Evolutionary conservation across 1,284 basidiomycete genomes (phyloP), one percentile per base, ranked within the genome.

Genomic region (Ustilago loliicola): DNA sequence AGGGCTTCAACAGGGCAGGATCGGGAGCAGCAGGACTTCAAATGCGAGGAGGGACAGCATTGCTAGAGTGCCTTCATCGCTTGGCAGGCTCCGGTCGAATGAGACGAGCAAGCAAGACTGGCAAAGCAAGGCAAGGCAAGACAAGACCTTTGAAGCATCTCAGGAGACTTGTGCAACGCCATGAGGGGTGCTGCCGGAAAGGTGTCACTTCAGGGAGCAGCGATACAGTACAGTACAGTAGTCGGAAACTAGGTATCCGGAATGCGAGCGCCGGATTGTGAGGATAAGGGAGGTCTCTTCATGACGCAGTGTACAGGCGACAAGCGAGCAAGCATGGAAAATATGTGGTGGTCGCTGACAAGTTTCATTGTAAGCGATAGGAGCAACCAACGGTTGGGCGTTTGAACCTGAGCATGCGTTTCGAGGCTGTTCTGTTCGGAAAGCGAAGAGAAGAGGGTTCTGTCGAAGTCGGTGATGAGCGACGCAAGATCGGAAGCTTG

Each of bases 281-380:
- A 40, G 38, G 38, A 2, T 40, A 19, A 5, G 19, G 38, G 21
- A 21, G 42, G 21, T 7, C 42, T 21, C 5, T 45, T 45, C 42
- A 21, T 45, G 42, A 45, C 19, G 42, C 42, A 17, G 42, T n/a
- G 4, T 21, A 27, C 25, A 50, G 25, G 23, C 45, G 7, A 50
- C 5, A 50, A 29, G 48, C 48, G 48, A 50, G 48, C 15, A 27
- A 50, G 19, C 23, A 50, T 15, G 6, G 25, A 40, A 55, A 40
- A 55, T 21, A 38, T 55, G 53, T 55, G 36, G 40, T 55, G 53
- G 34, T 36, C 32, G 53, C 30, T 55, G 34, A 38, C 53, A 55
- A 25, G 30, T 55, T 55, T 55, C 30, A 34, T 11, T 27, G 48
- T 50, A 50, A 50, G 48, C 48, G 48, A 50, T 8, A 29, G 8